Base-by-base conservation (phyloP, 345 rosid species). In the Populus pruinosa region DNA sequence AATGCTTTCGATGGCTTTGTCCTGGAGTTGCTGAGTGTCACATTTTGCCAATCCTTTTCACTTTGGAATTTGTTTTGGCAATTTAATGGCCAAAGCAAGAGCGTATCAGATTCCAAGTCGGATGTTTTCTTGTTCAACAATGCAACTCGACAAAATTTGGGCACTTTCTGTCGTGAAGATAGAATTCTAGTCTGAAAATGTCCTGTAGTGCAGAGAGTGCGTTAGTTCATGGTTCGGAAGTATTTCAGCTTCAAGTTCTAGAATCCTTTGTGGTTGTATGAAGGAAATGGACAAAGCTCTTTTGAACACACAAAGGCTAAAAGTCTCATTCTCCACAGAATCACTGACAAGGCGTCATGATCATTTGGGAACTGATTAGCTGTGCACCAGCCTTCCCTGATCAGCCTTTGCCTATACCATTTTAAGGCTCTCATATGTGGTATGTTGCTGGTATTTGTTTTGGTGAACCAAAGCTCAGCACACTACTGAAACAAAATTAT, bases 51-150 rank as follows among this genome's bases (percentile, higher is more conserved):
- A 50, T 39, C 71, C 68, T 65, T 39, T 80, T 64, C 68, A 31
- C 3, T 13, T 69, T 56, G 61, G 63, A 55, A 41, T 17, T 76
- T 78, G 27, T 73, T 76, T 36, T 61, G 67, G 66, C 72, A 36
- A 65, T 18, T 20, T 50, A 41, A 36, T 65, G 44, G 18, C n/a
- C 17, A 56, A 56, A 55, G 50, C 62, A 63, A 61, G 33, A 71
- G 59, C 35, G 87, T 59, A 81, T 79, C 79, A 36, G 81, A 81
- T 79, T 79, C 81, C 20, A 39, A 11, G 36, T 31, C 55, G 5
- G 18, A 29, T 44, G n/a, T 71, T 47, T 69, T 55, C 49, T 6
- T 6, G 31, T 59, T 43, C 23, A 74, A 72, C 23, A 35, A 50
- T 44, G 59, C 12, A 74, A 74, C 29, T 69, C 1, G 78, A 73